Percentiles rank a stretch among this genome's conserved stretches.
These are phyloP conservation scores for Simplicillium sp. DNA, from an alignment of 2,329 filamentous ascomycete genomes.

Conservation along the genomic window DNA sequence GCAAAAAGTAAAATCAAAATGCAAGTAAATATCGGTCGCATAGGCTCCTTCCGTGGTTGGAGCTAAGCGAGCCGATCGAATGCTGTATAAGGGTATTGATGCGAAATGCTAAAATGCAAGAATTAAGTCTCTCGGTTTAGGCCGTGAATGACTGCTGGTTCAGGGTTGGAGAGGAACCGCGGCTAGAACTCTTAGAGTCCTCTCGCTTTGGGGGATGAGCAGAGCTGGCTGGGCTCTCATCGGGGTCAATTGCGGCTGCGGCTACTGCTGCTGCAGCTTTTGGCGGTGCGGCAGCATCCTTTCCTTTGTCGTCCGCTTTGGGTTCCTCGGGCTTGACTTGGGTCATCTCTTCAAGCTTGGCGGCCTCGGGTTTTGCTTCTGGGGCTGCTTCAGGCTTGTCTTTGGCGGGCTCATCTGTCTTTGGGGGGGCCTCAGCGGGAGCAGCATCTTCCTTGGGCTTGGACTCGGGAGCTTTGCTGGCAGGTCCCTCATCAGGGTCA, in stretches of 20 bases:
- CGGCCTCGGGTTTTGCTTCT: no score
- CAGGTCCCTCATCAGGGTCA: slow-evolving; percentile 6
- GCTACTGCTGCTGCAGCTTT: background rate
- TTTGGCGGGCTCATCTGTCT: background rate
- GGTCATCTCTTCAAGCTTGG: no score
- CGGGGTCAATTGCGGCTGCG: slow-evolving; percentile 5
- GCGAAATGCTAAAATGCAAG: no score
- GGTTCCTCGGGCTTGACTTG: no score
- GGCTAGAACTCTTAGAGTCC: background rate
- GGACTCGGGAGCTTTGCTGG: slow-evolving; percentile 7
- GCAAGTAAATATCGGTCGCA: no score
- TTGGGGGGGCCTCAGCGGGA: background rate
- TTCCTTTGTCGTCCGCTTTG: background rate
- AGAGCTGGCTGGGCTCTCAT: slow-evolving; percentile 9
- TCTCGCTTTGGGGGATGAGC: slow-evolving; percentile 8
- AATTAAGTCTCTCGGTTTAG: no score
- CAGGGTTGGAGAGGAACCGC: no score
- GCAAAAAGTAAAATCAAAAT: no score
- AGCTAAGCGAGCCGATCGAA: no score
- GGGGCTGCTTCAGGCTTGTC: background rate
- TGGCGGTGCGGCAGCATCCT: background rate
- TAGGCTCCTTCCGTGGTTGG: no score
- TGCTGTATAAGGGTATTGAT: no score
- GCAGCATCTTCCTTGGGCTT: background rate
- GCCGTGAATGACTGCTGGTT: no score